phyloP scores from a whole-genome alignment of 2,329 filamentous ascomycete genomes.

The Ustulina deusta region DNA sequence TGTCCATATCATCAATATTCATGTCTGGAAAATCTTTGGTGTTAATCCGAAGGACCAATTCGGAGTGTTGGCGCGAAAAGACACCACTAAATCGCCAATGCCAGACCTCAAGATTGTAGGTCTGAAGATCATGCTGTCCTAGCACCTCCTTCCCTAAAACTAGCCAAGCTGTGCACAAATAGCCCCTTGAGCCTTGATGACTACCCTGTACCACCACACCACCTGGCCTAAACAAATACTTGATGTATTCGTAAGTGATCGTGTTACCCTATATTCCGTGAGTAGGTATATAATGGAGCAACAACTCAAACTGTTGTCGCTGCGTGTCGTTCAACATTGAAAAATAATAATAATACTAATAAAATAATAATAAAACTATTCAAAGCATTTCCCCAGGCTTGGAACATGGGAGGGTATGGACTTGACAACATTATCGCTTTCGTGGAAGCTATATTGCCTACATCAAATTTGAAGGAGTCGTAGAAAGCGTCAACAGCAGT shows the following conservation, averaged over 20 bases:
- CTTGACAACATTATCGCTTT: not conserved
- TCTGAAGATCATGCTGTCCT: not conserved
- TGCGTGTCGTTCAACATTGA: not conserved
- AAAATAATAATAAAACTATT: no score
- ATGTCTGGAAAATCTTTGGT: not conserved
- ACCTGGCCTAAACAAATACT: constrained; percentile 22
- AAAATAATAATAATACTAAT: no score
- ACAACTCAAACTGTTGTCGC: not conserved
- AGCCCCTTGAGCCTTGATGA: not conserved
- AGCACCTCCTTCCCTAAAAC: no score
- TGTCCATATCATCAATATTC: constrained; percentile 1
- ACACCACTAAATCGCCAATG: constrained; percentile 12
- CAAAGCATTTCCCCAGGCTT: no score
- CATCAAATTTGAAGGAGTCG: not conserved
- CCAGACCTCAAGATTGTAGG: not conserved
- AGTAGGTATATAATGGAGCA: constrained; percentile 18
- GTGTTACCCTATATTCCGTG: not conserved
- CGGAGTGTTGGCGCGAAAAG: not conserved
- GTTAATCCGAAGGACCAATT: not conserved
- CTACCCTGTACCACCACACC: constrained; percentile 7
- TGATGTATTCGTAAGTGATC: constrained; percentile 5
- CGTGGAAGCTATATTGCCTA: no score
- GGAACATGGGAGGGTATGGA: not conserved
- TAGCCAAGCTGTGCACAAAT: not conserved
- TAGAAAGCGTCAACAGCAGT: not conserved